A percentile compares a stretch with the other conserved stretches of the same genome.
phyloP scores from a whole-genome alignment of 225 moss, liverwort and hornwort species.

The Pleurozium schreberi region DNA sequence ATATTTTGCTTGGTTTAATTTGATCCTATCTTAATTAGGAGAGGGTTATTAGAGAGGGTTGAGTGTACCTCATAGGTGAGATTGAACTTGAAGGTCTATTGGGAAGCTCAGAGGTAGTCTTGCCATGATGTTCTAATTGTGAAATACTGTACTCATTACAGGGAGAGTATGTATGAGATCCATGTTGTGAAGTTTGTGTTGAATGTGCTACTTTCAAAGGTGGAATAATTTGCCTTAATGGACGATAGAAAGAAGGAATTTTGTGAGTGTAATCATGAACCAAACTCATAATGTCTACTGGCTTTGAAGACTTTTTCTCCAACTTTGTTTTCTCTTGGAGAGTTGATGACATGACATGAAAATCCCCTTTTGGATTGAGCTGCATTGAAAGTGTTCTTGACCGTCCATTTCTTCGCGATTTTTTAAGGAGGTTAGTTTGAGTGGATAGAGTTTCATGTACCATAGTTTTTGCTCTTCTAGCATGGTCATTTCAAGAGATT shows the following conservation, averaged over 20 bases:
- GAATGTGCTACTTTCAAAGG: not conserved
- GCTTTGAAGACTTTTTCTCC: not conserved
- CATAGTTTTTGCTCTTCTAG: not conserved
- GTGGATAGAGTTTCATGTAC: not conserved
- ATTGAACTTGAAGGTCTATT: not conserved
- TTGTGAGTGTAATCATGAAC: not conserved
- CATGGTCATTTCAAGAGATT: not conserved
- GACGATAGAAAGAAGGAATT: not conserved
- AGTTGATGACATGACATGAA: not conserved
- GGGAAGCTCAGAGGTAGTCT: not conserved
- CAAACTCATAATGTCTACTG: not conserved
- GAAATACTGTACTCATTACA: not conserved
- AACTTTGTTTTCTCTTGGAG: not conserved
- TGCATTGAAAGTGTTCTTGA: not conserved
- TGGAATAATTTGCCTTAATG: not conserved
- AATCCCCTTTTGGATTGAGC: not conserved
- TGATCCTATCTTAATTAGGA: not conserved
- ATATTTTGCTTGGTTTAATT: fast-evolving
- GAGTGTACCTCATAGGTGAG: not conserved
- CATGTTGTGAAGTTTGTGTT: not conserved
- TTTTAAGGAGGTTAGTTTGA: not conserved
- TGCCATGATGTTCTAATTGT: not conserved
- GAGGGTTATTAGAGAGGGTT: not conserved
- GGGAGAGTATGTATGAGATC: not conserved
- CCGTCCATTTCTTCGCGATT: not conserved